Percentiles rank a stretch among this genome's conserved stretches.
phyloP scores from a whole-genome alignment of 169 alveolate genomes.

The Eimeria falciformis region DNA sequence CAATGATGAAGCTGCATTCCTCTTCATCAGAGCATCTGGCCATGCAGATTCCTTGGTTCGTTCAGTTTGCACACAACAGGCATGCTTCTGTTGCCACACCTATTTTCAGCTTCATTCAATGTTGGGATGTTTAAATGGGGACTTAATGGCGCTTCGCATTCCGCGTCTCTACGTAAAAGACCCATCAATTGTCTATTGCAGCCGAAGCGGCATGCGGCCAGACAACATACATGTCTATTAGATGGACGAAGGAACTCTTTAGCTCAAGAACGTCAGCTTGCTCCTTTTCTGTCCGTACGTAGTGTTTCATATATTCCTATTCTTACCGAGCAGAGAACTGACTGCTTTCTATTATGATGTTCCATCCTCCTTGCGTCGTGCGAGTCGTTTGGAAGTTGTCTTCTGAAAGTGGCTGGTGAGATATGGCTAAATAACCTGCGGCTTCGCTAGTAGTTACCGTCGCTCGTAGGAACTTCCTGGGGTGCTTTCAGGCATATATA shows the following conservation, averaged over 20 bases:
- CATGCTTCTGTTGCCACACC: neutral
- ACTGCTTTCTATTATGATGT: conserved; percentile 39
- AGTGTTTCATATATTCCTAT: neutral
- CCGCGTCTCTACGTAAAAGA: conserved; percentile 44
- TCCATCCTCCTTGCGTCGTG: conserved; percentile 41
- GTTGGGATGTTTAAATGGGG: neutral
- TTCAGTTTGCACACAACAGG: neutral
- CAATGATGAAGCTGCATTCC: conserved; percentile 49
- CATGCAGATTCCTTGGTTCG: neutral
- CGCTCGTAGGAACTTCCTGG: neutral
- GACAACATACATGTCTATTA: conserved; percentile 26
- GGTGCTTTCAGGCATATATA: conserved; percentile 19
- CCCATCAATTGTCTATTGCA: neutral
- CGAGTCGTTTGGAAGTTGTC: conserved; percentile 25
- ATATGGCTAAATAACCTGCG: no score
- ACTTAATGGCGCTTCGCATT: conserved; percentile 23
- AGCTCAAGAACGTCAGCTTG: conserved; percentile 38
- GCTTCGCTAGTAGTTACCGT: neutral
- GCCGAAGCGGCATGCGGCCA: neutral
- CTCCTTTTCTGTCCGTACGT: neutral
- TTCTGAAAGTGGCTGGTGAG: neutral
- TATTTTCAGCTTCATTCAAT: conserved; percentile 54
- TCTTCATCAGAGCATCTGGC: conserved; percentile 36
- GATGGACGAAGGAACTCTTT: conserved; percentile 42
- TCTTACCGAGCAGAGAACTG: neutral